phyloP scores from a whole-genome alignment of 805 yeast species.

The Monosporozyma aquatica region DNA sequence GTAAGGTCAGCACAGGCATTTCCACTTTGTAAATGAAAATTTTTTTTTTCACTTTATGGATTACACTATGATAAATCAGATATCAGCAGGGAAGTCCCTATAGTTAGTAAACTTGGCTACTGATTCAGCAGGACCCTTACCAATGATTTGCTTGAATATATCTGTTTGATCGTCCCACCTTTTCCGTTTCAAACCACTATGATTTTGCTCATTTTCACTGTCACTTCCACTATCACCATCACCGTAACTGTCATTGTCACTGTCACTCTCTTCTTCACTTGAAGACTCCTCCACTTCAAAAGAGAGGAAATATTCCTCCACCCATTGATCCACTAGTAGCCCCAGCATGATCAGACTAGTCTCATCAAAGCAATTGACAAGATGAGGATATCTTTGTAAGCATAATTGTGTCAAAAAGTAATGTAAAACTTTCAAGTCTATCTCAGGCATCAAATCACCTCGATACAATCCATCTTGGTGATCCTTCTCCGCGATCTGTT shows the following conservation, averaged over 20 bases:
- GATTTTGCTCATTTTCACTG: background rate
- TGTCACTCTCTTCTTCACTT: slow-evolving; percentile 5
- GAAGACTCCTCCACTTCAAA: background rate
- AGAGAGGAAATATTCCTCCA: slow-evolving; percentile 23
- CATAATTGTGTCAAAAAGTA: slow-evolving; percentile 30
- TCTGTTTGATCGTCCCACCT: background rate
- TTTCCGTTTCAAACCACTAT: background rate
- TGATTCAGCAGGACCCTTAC: slow-evolving; percentile 16
- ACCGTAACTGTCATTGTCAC: slow-evolving; percentile 4
- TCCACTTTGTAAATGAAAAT: no score
- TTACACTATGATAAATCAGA: slow-evolving; percentile 9
- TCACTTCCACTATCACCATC: background rate
- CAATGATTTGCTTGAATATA: slow-evolving; percentile 3
- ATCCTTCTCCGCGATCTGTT: slow-evolving; percentile 15
- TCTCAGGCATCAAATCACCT: slow-evolving; percentile 23
- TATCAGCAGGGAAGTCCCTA: slow-evolving; percentile 22
- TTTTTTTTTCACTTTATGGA: background rate
- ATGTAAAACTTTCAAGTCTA: slow-evolving; percentile 31
- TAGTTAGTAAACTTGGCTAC: slow-evolving; percentile 20
- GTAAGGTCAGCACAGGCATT: no score
- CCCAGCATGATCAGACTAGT: slow-evolving; percentile 32
- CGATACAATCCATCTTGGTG: slow-evolving; percentile 19
- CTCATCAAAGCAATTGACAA: slow-evolving; percentile 29
- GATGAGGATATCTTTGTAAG: slow-evolving; percentile 24
- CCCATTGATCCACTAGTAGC: slow-evolving; percentile 32